These are phyloP conservation scores for Colletotrichum siamense DNA, from an alignment of 2,329 filamentous ascomycete species.

Conservation along the genomic window DNA sequence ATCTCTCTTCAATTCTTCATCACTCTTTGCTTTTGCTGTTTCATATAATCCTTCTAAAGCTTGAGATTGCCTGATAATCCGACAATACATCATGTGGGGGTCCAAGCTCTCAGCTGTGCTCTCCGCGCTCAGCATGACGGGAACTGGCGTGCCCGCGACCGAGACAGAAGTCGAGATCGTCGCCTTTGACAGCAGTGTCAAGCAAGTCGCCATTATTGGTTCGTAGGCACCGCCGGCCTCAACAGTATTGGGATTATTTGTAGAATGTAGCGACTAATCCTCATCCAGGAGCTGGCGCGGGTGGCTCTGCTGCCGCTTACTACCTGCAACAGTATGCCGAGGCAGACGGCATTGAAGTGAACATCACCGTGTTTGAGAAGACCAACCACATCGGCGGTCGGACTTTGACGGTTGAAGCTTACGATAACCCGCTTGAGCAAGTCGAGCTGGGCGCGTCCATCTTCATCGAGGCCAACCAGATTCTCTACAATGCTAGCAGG, in stretches of 20 bases:
- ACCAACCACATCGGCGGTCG: slow-evolving; percentile 81
- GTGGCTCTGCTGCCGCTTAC: slow-evolving; percentile 86
- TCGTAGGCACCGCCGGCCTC: background rate
- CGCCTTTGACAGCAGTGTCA: slow-evolving; percentile 11
- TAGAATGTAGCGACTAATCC: background rate
- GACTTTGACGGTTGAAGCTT: slow-evolving; percentile 82
- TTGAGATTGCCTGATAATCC: background rate
- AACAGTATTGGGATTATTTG: background rate
- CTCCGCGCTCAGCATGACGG: slow-evolving; percentile 22
- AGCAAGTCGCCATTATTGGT: slow-evolving; percentile 34
- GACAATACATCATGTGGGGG: slow-evolving; percentile 11
- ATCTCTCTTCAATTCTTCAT: background rate
- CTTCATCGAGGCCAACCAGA: slow-evolving; percentile 85
- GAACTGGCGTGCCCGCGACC: slow-evolving; percentile 14
- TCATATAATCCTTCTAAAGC: background rate
- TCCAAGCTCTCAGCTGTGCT: slow-evolving; percentile 24
- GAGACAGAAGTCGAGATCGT: slow-evolving; percentile 1
- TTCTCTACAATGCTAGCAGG: slow-evolving; percentile 75
- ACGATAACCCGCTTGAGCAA: slow-evolving; percentile 68
- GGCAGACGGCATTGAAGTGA: slow-evolving; percentile 63
- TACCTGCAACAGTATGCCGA: slow-evolving; percentile 76
- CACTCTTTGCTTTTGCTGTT: background rate
- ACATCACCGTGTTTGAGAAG: slow-evolving; percentile 90
- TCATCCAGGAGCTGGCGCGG: slow-evolving; percentile 80
- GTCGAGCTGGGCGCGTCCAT: slow-evolving; percentile 92